phyloP scores from a whole-genome alignment of 805 yeast species.

The Saccharomycopsis sp. region DNA sequence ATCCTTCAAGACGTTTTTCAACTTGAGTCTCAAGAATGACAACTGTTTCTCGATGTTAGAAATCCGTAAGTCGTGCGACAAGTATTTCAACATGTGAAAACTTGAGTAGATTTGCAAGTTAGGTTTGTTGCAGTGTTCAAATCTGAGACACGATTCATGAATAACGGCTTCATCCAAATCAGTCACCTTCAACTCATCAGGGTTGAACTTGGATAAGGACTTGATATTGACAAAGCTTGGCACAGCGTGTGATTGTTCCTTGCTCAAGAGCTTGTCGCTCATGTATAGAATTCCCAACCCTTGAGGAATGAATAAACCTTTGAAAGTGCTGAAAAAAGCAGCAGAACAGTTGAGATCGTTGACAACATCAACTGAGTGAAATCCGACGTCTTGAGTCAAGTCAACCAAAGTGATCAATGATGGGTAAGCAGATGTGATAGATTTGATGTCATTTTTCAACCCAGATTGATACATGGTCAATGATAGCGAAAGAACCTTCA shows the following conservation, averaged over 20 bases:
- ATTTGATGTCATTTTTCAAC: conserved; percentile 12
- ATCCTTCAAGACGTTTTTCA: conserved; percentile 7
- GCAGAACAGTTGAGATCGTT: conserved; percentile 11
- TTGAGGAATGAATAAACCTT: conserved; percentile 19
- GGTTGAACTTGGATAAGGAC: conserved; percentile 10
- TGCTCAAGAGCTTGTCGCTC: conserved; percentile 8
- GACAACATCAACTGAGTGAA: conserved; percentile 9
- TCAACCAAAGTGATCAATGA: conserved; percentile 17
- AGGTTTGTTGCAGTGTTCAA: conserved; percentile 19
- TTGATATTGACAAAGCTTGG: conserved; percentile 19
- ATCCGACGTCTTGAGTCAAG: conserved; percentile 20
- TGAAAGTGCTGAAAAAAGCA: conserved; percentile 18
- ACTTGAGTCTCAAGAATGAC: conserved; percentile 5
- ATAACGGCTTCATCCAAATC: background rate
- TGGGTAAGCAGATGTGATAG: conserved; percentile 13
- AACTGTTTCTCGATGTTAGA: conserved; percentile 9
- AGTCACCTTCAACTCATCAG: conserved; percentile 7
- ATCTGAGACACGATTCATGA: conserved; percentile 10
- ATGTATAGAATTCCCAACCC: conserved; percentile 18
- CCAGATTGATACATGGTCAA: conserved; percentile 20
- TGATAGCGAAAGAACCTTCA: conserved; percentile 10
- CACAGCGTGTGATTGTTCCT: conserved; percentile 1
- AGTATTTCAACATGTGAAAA: conserved; percentile 11
- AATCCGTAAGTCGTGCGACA: conserved; percentile 7
- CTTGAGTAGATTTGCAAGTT: conserved; percentile 18